Conservation (phyloP, 176 grass and related monocot genomes). For the Musa acuminata region DNA sequence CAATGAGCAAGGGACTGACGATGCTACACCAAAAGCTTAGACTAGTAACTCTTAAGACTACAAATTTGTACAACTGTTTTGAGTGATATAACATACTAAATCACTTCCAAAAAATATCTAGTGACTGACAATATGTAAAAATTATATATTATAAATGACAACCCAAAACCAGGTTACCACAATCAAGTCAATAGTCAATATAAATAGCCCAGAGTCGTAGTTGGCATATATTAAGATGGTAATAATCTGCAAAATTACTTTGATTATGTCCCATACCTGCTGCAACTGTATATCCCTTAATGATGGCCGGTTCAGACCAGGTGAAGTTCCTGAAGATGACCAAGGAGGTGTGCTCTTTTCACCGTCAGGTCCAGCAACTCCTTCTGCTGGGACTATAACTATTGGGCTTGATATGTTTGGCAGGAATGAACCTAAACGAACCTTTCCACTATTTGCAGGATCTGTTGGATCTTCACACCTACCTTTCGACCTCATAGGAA, state of each 20-base stretch:
- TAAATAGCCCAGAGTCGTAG: not conserved
- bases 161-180: too few relatives aligned
- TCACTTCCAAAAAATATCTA: too few relatives aligned
- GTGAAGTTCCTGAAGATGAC: slow-evolving; percentile 66
- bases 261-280: slow-evolving; percentile 45
- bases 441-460: slow-evolving; percentile 30
- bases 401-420: slow-evolving; percentile 45
- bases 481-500: slow-evolving; percentile 29
- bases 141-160: too few relatives aligned
- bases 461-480: slow-evolving; percentile 29
- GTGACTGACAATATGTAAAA: too few relatives aligned
- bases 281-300: slow-evolving; percentile 97
- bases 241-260: not conserved
- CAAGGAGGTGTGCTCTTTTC: slow-evolving; percentile 78
- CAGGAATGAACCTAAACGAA: slow-evolving; percentile 65
- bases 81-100: too few relatives aligned
- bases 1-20: too few relatives aligned
- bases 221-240: not conserved
- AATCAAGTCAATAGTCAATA: too few relatives aligned
- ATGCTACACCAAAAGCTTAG: too few relatives aligned
- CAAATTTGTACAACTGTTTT: too few relatives aligned
- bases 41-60: too few relatives aligned
- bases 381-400: slow-evolving; percentile 31
- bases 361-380: slow-evolving; percentile 39
- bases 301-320: slow-evolving; percentile 51